These are phyloP conservation scores for Pulveroboletus sp. DNA, from an alignment of 768 basidiomycete genomes.

Conservation along the genomic window DNA sequence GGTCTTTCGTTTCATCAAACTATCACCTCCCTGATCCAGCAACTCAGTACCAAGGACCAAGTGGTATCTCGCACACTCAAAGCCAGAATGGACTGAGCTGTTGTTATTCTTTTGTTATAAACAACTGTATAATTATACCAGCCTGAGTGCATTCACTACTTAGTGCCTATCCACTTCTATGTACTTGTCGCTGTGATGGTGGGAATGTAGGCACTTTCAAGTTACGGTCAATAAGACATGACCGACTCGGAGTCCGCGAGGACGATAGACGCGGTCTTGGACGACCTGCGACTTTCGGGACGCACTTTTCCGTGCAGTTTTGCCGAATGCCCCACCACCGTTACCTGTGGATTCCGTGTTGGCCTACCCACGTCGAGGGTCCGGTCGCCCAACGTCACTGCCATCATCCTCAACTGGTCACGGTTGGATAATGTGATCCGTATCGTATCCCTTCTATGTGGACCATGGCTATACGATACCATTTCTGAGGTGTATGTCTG, in stretches of 20 bases:
- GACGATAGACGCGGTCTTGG: conserved; percentile 10
- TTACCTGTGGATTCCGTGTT: conserved; percentile 8
- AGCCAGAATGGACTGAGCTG: conserved; percentile 81
- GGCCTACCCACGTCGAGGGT: conserved; percentile 5
- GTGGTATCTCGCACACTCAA: conserved; percentile 85
- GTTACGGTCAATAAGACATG: not conserved
- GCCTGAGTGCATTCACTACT: not conserved
- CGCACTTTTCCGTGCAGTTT: conserved; percentile 19
- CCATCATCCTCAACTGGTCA: conserved; percentile 66
- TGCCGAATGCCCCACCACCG: not conserved
- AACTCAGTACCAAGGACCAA: conserved; percentile 63
- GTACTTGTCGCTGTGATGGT: not conserved
- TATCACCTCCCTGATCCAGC: conserved; percentile 6
- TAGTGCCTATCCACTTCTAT: not conserved
- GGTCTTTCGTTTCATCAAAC: conserved; percentile 28
- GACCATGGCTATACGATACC: conserved; percentile 40
- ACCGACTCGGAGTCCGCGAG: not conserved
- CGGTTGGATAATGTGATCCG: conserved; percentile 58
- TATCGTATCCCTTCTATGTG: conserved; percentile 53
- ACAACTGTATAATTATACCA: not conserved
- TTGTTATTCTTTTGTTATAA: conserved; percentile 18
- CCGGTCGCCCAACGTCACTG: conserved; percentile 45
- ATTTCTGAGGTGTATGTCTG: conserved; percentile 53
- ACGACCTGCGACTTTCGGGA: conserved; percentile 12
- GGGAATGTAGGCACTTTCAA: too few relatives aligned